phyloP scores from a whole-genome alignment of 2,329 filamentous ascomycete genomes.

The Microthyrium microscopicum region DNA sequence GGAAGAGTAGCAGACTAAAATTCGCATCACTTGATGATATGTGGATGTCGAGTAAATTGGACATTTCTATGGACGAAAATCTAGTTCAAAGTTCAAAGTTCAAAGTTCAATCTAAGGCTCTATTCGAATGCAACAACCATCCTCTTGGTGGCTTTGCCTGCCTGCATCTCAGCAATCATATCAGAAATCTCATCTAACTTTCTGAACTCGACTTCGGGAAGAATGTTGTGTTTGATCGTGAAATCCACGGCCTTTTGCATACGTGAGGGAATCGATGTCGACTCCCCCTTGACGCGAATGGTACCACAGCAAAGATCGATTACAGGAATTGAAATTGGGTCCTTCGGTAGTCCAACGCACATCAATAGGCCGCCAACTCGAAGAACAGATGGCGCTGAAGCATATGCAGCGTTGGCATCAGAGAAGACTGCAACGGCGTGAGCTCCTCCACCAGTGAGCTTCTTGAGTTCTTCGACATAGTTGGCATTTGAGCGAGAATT shows the following conservation, averaged over 20 bases:
- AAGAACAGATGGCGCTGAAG: conserved; percentile 20
- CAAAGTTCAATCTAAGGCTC: no score
- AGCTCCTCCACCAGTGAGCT: conserved; percentile 24
- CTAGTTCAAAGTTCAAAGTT: no score
- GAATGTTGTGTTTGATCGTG: conserved; percentile 25
- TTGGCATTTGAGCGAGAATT: conserved; percentile 24
- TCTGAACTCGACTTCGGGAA: conserved; percentile 23
- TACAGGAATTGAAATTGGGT: conserved; percentile 20
- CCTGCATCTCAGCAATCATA: conserved; percentile 24
- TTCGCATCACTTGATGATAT: no score
- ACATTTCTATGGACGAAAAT: no score
- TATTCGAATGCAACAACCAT: conserved; percentile 21
- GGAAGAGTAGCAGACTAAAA: no score
- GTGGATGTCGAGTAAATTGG: no score
- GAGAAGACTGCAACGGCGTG: conserved; percentile 28
- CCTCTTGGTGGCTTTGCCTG: conserved; percentile 20
- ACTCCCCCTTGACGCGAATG: conserved; percentile 26
- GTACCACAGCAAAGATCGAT: conserved; percentile 25
- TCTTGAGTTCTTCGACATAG: conserved; percentile 24
- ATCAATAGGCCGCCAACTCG: conserved; percentile 24
- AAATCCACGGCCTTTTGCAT: conserved; percentile 29
- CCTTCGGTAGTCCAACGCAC: conserved; percentile 23
- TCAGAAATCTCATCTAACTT: conserved; percentile 22
- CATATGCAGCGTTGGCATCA: conserved; percentile 22
- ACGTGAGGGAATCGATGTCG: conserved; percentile 25